Evolutionary conservation across 179 eudicot genomes (phyloP).

Genomic region (Camellia oleifera): DNA sequence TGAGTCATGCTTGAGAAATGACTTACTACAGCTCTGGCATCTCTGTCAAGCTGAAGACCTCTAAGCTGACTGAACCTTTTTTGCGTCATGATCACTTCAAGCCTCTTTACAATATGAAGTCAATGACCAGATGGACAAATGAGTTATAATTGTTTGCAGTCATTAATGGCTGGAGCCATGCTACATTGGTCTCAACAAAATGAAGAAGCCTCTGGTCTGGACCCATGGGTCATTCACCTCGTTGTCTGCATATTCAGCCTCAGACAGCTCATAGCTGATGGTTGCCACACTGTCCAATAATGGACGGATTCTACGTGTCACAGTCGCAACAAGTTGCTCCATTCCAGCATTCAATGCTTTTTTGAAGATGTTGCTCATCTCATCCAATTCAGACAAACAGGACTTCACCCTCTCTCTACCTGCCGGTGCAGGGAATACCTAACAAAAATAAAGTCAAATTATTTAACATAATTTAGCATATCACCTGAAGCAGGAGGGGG

Average conservation of each 20-base stretch:
- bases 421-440: constrained; percentile 83
- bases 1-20: constrained; percentile 94
- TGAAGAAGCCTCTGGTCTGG: constrained; percentile 70
- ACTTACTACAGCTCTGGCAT: constrained; percentile 82
- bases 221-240: constrained; percentile 99
- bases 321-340: constrained; percentile 80
- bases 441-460: background rate
- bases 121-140: constrained; percentile 77
- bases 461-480: background rate
- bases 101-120: constrained; percentile 80
- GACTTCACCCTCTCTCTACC: constrained; percentile 85
- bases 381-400: constrained; percentile 73
- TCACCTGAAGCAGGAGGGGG: background rate
- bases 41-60: constrained; percentile 93
- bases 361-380: constrained; percentile 71
- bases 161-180: constrained; percentile 91
- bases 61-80: constrained; percentile 94
- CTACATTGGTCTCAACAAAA: constrained; percentile 74
- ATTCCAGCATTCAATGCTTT: constrained; percentile 67
- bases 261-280: constrained; percentile 88
- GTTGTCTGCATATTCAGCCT: constrained; percentile 90
- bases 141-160: constrained; percentile 83
- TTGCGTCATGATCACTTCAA: constrained; percentile 97
- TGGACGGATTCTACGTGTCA: constrained; percentile 80
- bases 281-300: constrained; percentile 76